Evolutionary conservation across 768 basidiomycete genomes (phyloP), one percentile per base, ranked within the genome.

Genomic region (Auricularia auricula-judae): DNA sequence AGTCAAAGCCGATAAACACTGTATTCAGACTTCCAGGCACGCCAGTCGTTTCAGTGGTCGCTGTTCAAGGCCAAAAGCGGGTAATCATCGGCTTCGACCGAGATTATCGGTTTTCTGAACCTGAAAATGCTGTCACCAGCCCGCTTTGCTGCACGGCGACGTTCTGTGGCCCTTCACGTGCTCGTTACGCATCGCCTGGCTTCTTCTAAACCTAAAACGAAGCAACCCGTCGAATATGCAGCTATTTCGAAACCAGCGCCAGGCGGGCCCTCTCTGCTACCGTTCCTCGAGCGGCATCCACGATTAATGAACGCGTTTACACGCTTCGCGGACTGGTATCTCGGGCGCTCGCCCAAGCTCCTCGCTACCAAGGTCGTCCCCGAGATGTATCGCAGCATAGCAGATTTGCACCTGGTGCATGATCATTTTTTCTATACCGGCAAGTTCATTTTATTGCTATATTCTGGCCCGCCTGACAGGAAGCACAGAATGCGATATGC

Each of bases 401-500:
- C 29, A 14, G 56, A 59, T 18, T 10, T 59, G 23, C 56, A 59
- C 29, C 23, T 59, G 23, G 14, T n/a, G 56, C 56, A 51, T 18
- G 14, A 51, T 21, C 47, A 18, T 5, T 51, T 51, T 21, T 51
- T 51, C 47, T 51, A 51, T 18, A 18, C 11, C 5, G 47, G 47
- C 18, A 18, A 16, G 47, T 51, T 10, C 14, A 18, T 51, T 51
- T 51, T 51, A 21, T 5, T 29, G 29, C 29, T 29, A 29, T 29
- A 29, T 29, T 29, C 29, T 29, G 29, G 29, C 29, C 29, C 29
- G 29, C 29, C 29, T 29, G 29, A 29, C 29, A 29, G 29, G 29
- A 29, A 29, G 29, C 47, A 51, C 16, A 97, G 95, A 84, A 66
- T 96, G 91, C 70, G 80, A 80, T 65, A 81, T 98, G 4, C 93